phyloP scores from a whole-genome alignment of 2,329 filamentous ascomycete genomes.

The Claviceps monticola region DNA sequence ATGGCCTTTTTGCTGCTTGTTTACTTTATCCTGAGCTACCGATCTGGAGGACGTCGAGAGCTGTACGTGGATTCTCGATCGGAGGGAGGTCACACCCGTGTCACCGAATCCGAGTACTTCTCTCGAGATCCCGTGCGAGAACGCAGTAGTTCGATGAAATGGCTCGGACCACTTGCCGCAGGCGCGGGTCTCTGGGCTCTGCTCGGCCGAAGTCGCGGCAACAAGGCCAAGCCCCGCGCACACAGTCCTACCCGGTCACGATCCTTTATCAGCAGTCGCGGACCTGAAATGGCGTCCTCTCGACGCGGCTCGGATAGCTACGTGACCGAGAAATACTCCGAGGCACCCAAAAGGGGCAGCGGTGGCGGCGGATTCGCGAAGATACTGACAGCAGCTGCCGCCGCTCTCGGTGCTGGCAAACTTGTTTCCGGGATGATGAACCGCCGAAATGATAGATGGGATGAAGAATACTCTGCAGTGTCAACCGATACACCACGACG shows the following conservation, averaged over 20 bases:
- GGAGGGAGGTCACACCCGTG: conserved; percentile 25
- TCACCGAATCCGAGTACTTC: conserved; percentile 28
- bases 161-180: conserved; percentile 40
- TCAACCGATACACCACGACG: conserved; percentile 46
- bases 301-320: conserved; percentile 43
- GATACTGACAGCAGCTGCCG: conserved; percentile 45
- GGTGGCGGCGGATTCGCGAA: conserved; percentile 43
- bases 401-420: conserved; percentile 47
- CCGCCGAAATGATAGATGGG: conserved; percentile 32
- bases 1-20: conserved; percentile 55
- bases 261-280: conserved; percentile 23
- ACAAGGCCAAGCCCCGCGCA: conserved; percentile 28
- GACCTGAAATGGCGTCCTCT: conserved; percentile 38
- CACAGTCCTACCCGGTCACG: conserved; percentile 26
- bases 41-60: conserved; percentile 40
- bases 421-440: conserved; percentile 46
- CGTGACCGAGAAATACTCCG: conserved; percentile 51
- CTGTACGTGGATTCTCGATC: conserved; percentile 46
- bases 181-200: conserved; percentile 36
- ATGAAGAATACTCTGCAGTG: conserved; percentile 51
- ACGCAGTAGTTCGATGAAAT: conserved; percentile 24
- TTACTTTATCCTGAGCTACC: conserved; percentile 72
- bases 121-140: conserved; percentile 18
- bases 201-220: conserved; percentile 28
- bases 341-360: conserved; percentile 26